Percentiles rank a stretch among this genome's conserved stretches.
phyloP scores from a whole-genome alignment of 228 moss, liverwort and hornwort genomes.

The Sphagnum magellanicum region DNA sequence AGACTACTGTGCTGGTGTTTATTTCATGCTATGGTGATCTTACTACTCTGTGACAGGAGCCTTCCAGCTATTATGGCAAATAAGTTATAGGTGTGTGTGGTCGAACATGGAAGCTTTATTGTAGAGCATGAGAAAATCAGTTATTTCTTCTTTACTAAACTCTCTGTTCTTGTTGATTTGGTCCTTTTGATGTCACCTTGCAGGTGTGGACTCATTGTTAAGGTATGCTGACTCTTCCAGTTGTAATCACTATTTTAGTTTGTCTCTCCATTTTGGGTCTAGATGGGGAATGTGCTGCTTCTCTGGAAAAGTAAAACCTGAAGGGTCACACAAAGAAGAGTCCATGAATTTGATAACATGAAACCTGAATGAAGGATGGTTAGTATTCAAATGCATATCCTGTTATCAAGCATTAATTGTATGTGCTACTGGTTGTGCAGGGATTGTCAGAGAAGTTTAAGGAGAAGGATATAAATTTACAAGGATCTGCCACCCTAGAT shows the following conservation, averaged over 20 bases:
- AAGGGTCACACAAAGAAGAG: too few species aligned
- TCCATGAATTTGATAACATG: too few species aligned
- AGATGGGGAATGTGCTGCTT: too few species aligned
- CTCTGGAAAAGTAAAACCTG: too few species aligned
- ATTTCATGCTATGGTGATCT: background rate
- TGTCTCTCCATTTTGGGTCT: background rate
- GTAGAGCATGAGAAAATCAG: background rate
- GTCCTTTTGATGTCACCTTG: background rate
- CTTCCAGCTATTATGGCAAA: background rate
- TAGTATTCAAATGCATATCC: too few species aligned
- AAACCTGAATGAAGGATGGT: too few species aligned
- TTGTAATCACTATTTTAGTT: background rate
- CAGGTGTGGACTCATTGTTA: conserved; percentile 52
- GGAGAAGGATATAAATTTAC: conserved; percentile 54
- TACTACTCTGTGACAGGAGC: background rate
- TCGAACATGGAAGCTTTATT: background rate
- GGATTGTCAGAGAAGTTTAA: conserved; percentile 91
- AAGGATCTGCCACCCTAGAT: conserved; percentile 70
- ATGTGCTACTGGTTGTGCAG: conserved; percentile 38
- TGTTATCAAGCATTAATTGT: too few species aligned
- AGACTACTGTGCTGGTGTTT: background rate
- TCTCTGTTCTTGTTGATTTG: too few species aligned
- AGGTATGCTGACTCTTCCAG: conserved; percentile 15
- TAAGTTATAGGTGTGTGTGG: background rate
- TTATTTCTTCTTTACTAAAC: background rate